Percentiles rank a stretch among this genome's conserved stretches.
These are phyloP conservation scores for Wickerhamomyces kurtzmanii DNA, from an alignment of 805 yeast genomes.

Conservation along the genomic window DNA sequence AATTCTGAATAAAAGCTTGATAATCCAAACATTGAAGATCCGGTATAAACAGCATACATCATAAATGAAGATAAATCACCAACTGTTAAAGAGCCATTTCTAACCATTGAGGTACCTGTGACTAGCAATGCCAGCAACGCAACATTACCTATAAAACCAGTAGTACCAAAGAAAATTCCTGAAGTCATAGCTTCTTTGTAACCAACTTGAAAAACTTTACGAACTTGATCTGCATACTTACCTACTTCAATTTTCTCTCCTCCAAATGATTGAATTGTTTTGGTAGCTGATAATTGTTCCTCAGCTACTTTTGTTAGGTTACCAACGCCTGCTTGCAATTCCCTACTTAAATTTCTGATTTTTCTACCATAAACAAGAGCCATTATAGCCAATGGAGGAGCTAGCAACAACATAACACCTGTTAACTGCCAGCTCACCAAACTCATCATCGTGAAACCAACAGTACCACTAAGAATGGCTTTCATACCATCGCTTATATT, in stretches of 20 bases:
- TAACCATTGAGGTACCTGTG: conserved; percentile 76
- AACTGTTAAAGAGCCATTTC: conserved; percentile 63
- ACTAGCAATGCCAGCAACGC: conserved; percentile 70
- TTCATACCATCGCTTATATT: conserved; percentile 90
- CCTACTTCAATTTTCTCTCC: conserved; percentile 75
- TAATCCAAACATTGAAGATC: conserved; percentile 83
- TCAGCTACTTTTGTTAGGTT: conserved; percentile 83
- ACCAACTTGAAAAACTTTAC: conserved; percentile 56
- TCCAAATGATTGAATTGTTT: conserved; percentile 84
- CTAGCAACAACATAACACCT: conserved; percentile 65
- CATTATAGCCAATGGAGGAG: conserved; percentile 77
- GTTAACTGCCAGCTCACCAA: conserved; percentile 78
- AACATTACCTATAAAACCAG: conserved; percentile 78
- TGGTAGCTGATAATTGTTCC: conserved; percentile 77
- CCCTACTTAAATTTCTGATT: conserved; percentile 64
- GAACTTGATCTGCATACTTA: conserved; percentile 63
- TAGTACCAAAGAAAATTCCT: conserved; percentile 68
- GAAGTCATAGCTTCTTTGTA: conserved; percentile 71
- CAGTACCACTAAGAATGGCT: conserved; percentile 70
- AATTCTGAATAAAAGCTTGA: conserved; percentile 88
- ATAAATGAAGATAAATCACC: conserved; percentile 90
- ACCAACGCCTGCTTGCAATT: conserved; percentile 79
- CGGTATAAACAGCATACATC: conserved; percentile 93
- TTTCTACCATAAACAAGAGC: conserved; percentile 76
- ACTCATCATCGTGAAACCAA: conserved; percentile 89